A percentile compares a stretch with the other conserved stretches of the same genome.
phyloP scores from a whole-genome alignment of 176 grass and related monocot genomes.

The Thalia dealbata region DNA sequence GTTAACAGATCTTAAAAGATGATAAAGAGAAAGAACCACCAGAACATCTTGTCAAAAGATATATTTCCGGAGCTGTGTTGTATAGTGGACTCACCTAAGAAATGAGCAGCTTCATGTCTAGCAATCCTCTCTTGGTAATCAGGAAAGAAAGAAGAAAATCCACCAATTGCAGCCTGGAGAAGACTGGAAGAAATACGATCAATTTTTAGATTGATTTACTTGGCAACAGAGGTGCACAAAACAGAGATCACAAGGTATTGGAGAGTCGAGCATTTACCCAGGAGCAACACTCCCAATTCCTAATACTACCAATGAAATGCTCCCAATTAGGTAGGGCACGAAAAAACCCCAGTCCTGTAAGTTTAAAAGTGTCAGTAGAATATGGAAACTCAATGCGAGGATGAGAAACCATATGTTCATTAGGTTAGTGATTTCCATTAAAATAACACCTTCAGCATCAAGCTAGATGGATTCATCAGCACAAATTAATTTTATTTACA shows the following conservation, averaged over 20 bases:
- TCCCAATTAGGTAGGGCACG: constrained; percentile 82
- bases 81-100: constrained; percentile 39
- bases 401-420: too few species aligned
- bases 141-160: constrained; percentile 76
- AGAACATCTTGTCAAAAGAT: background rate
- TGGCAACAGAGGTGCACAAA: background rate
- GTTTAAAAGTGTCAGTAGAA: background rate
- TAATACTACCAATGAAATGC: constrained; percentile 78
- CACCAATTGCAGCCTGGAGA: constrained; percentile 73
- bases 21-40: background rate
- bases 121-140: constrained; percentile 94
- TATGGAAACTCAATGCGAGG: background rate
- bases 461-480: background rate
- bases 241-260: background rate
- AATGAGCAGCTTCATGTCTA: constrained; percentile 90
- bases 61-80: background rate
- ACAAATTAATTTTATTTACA: background rate
- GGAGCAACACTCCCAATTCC: constrained; percentile 71
- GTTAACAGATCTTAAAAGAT: background rate
- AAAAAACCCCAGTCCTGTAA: constrained; percentile 94
- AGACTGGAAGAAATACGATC: constrained; percentile 29
- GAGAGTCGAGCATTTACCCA: constrained; percentile 37
- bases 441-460: background rate
- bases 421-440: background rate
- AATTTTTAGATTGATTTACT: background rate